These are phyloP conservation scores for Pulveroboletus sp. DNA, from an alignment of 768 basidiomycete genomes.

Conservation along the genomic window DNA sequence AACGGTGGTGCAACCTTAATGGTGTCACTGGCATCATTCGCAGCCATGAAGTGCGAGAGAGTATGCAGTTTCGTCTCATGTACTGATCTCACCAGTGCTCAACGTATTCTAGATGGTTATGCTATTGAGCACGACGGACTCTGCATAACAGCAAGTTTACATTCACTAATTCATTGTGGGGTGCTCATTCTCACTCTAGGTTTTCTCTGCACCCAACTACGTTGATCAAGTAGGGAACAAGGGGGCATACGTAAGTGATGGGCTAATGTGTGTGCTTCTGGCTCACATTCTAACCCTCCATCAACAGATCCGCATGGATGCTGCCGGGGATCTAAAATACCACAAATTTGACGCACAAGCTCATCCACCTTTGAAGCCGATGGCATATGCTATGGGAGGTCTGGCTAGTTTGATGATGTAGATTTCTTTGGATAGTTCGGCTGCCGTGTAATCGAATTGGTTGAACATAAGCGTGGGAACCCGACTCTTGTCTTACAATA, in stretches of 20 bases:
- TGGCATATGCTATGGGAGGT: constrained; percentile 79
- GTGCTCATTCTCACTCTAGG: constrained; percentile 39
- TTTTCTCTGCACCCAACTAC: constrained; percentile 94
- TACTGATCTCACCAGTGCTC: neutral
- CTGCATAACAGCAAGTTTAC: constrained; percentile 75
- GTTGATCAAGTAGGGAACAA: constrained; percentile 90
- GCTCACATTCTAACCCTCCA: constrained; percentile 4
- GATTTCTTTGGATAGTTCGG: constrained; percentile 3
- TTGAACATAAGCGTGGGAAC: constrained; percentile 25
- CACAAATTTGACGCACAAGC: constrained; percentile 79
- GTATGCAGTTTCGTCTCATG: constrained; percentile 34
- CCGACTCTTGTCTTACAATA: neutral
- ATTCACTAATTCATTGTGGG: neutral
- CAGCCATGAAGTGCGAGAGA: constrained; percentile 94
- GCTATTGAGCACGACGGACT: constrained; percentile 92
- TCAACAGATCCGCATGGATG: constrained; percentile 74
- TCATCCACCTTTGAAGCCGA: constrained; percentile 88
- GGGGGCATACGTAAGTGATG: constrained; percentile 73
- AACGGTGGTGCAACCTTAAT: constrained; percentile 83
- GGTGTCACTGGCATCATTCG: constrained; percentile 85
- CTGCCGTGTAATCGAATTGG: neutral
- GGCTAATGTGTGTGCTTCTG: neutral
- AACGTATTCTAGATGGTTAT: constrained; percentile 65
- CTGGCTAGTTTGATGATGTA: constrained; percentile 69
- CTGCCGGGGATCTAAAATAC: constrained; percentile 67